Percentiles rank a stretch among this genome's conserved stretches.
Evolutionary conservation across 1,139 yeast genomes (phyloP).

Genomic region (Zhuliangozyma blackwelliae): DNA sequence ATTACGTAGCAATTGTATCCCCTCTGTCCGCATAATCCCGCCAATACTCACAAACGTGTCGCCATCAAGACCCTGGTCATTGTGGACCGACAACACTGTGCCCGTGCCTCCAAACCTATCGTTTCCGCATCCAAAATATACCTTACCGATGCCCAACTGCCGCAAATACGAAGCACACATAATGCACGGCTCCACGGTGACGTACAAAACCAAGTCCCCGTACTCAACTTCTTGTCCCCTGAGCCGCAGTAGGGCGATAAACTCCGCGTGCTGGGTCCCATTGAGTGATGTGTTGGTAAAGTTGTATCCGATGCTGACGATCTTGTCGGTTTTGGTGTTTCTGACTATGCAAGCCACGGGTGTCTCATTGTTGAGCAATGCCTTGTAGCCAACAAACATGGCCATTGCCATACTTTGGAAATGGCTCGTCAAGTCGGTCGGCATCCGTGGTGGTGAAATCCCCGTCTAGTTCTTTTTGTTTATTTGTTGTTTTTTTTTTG

Average conservation of each 20-base stretch:
- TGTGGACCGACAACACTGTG: conserved; percentile 64
- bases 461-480: background rate
- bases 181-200: conserved; percentile 96
- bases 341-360: conserved; percentile 70
- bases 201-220: conserved; percentile 61
- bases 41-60: conserved; percentile 59
- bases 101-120: conserved; percentile 98
- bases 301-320: conserved; percentile 80
- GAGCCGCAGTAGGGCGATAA: conserved; percentile 49
- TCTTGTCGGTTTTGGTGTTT: conserved; percentile 39
- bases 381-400: conserved; percentile 39
- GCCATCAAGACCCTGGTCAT: conserved; percentile 34
- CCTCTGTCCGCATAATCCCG: conserved; percentile 77
- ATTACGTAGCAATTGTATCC: conserved; percentile 70
- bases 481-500: too few relatives aligned
- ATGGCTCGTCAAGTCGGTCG: conserved; percentile 20
- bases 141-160: conserved; percentile 69
- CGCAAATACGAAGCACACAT: conserved; percentile 95
- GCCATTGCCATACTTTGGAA: conserved; percentile 37
- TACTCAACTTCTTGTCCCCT: conserved; percentile 22
- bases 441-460: background rate
- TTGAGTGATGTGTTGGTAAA: conserved; percentile 81
- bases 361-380: conserved; percentile 54
- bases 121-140: conserved; percentile 88
- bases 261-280: conserved; percentile 92